Evolutionary conservation across 495 filamentous ascomycete genomes (phyloP).

Genomic region (Hypoxylon lenormandii): DNA sequence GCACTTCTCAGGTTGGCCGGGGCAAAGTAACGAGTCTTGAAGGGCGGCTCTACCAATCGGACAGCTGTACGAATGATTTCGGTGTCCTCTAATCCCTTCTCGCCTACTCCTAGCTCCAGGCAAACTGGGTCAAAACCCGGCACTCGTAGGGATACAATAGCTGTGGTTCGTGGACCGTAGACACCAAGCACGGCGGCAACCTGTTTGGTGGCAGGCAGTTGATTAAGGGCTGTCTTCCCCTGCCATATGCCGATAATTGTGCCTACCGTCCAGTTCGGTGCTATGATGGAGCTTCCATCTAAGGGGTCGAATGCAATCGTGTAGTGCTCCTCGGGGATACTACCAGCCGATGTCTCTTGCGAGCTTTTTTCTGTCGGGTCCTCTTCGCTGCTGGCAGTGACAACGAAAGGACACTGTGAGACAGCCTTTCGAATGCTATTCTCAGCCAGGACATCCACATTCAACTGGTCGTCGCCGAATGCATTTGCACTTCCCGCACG

Average conservation of each 20-base stretch:
- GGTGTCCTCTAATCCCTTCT: slow-evolving; percentile 22
- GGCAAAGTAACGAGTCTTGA: slow-evolving; percentile 62
- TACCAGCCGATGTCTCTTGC: not conserved
- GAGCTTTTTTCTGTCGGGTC: slow-evolving; percentile 58
- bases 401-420: slow-evolving; percentile 55
- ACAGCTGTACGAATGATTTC: slow-evolving; percentile 55
- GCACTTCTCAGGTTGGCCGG: slow-evolving; percentile 67
- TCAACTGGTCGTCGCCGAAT: slow-evolving; percentile 68
- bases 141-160: slow-evolving; percentile 59
- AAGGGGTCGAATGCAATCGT: slow-evolving; percentile 68
- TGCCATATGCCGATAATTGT: slow-evolving; percentile 67
- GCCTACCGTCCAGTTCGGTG: slow-evolving; percentile 66
- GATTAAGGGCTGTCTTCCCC: slow-evolving; percentile 56
- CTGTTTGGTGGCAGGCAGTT: slow-evolving; percentile 52
- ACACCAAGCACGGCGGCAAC: slow-evolving; percentile 64
- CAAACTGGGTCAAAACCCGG: slow-evolving; percentile 51
- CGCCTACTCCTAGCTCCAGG: slow-evolving; percentile 59
- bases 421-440: slow-evolving; percentile 57
- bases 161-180: slow-evolving; percentile 65
- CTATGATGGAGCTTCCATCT: slow-evolving; percentile 67
- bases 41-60: slow-evolving; percentile 42
- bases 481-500: slow-evolving; percentile 61
- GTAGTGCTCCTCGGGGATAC: slow-evolving; percentile 55
- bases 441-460: slow-evolving; percentile 67
- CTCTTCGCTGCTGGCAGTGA: slow-evolving; percentile 65